phyloP scores from a whole-genome alignment of 208 protist species.

The Naegleria fowleri region DNA sequence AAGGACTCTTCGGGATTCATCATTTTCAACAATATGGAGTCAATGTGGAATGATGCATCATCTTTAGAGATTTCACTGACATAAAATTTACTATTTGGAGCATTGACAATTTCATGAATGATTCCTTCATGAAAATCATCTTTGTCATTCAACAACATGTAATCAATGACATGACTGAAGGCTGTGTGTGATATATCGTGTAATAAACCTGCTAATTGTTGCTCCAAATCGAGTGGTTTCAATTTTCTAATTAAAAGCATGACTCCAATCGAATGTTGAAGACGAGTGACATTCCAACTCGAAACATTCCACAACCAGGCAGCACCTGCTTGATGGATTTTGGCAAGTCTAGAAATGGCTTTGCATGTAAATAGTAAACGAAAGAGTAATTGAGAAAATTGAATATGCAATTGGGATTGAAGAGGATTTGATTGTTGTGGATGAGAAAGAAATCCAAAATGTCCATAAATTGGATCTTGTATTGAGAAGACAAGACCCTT shows the following conservation, averaged over 20 bases:
- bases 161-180: neutral
- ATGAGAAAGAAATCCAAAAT: neutral
- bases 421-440: too few relatives aligned
- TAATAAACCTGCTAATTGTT: neutral
- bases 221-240: neutral
- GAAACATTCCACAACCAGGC: neutral
- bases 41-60: too few relatives aligned
- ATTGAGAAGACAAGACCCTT: neutral
- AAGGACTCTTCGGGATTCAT: too few relatives aligned
- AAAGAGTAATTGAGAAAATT: neutral
- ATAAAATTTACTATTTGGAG: neutral
- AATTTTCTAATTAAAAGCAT: constrained; percentile 3
- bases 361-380: neutral
- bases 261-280: neutral
- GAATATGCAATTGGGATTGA: neutral
- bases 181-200: neutral
- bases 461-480: neutral
- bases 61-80: too few relatives aligned
- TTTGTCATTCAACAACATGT: neutral
- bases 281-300: neutral
- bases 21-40: too few relatives aligned
- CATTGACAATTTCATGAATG: neutral
- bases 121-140: neutral
- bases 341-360: neutral
- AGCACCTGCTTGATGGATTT: neutral